Conservation (phyloP, 371 early-diverging fungal genomes). For the Blyttiomyces sp. region DNA sequence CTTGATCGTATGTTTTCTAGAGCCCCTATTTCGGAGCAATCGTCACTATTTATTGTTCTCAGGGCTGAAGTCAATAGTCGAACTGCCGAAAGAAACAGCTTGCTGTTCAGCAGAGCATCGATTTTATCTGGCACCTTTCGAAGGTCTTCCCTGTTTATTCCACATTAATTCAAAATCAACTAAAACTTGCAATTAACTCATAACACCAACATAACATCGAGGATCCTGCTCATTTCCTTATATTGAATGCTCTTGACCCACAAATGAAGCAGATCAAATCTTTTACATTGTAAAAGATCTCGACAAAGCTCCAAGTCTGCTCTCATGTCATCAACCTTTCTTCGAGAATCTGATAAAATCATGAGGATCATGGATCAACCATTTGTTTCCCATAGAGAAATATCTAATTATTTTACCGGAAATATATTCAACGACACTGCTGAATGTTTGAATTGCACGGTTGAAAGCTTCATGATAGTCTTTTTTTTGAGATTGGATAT, state of each 20-base stretch:
- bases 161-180: too few species aligned
- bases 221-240: slow-evolving; percentile 76
- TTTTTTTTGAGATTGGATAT: slow-evolving; percentile 20
- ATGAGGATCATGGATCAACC: neutral
- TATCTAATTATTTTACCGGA: slow-evolving; percentile 49
- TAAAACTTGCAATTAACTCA: neutral
- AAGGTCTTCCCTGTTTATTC: slow-evolving; percentile 83
- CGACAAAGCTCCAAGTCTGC: slow-evolving; percentile 64
- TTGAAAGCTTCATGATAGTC: slow-evolving; percentile 93
- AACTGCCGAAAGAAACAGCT: slow-evolving; percentile 79
- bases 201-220: slow-evolving; percentile 68
- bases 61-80: slow-evolving; percentile 65
- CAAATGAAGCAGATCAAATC: slow-evolving; percentile 71
- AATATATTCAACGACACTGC: slow-evolving; percentile 83
- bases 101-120: slow-evolving; percentile 67
- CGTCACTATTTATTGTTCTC: slow-evolving; percentile 64
- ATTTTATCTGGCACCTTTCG: slow-evolving; percentile 74
- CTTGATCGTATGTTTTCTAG: slow-evolving; percentile 71
- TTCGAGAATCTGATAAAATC: slow-evolving; percentile 38
- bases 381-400: slow-evolving; percentile 15
- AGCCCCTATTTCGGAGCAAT: slow-evolving; percentile 82
- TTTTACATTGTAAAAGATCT: slow-evolving; percentile 64
- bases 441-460: slow-evolving; percentile 86
- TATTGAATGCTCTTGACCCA: slow-evolving; percentile 78
- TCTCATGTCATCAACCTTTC: slow-evolving; percentile 65